phyloP scores from a whole-genome alignment of 106 monocot genomes.

The Xerophyta viscosa region DNA sequence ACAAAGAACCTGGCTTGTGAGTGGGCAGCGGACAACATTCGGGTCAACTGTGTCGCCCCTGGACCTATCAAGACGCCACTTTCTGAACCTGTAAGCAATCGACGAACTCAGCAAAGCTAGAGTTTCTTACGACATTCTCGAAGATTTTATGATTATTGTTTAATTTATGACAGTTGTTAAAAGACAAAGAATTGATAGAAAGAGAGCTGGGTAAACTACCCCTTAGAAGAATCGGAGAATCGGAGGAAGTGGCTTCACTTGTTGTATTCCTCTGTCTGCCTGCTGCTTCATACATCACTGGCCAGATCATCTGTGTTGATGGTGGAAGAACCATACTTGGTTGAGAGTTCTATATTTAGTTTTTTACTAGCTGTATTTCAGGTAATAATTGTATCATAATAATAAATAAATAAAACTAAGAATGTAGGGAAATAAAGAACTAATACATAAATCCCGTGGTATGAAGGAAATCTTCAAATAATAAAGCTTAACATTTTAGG shows the following conservation, averaged over 20 bases:
- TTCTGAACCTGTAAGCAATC: constrained; percentile 17
- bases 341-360: no score
- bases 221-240: constrained; percentile 2
- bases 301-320: constrained; percentile 8
- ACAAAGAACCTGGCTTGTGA: constrained; percentile 59
- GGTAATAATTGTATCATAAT: no score
- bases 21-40: constrained; percentile 60
- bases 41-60: constrained; percentile 43
- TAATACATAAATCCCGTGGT: no score
- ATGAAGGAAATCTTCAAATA: no score
- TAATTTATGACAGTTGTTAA: no score
- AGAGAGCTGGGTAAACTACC: neutral
- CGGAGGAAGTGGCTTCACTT: constrained; percentile 9
- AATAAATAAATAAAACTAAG: no score
- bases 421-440: no score
- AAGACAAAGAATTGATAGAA: neutral
- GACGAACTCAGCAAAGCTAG: no score
- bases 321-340: neutral
- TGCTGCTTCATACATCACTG: constrained; percentile 7
- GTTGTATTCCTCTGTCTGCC: constrained; percentile 10
- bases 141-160: neutral
- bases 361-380: no score
- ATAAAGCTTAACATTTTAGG: no score
- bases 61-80: constrained; percentile 44
- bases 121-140: no score